Percentiles rank a stretch among this genome's conserved stretches.
These are phyloP conservation scores for Paecilomyces sp. DNA, from an alignment of 2,329 filamentous ascomycete species.

Conservation along the genomic window DNA sequence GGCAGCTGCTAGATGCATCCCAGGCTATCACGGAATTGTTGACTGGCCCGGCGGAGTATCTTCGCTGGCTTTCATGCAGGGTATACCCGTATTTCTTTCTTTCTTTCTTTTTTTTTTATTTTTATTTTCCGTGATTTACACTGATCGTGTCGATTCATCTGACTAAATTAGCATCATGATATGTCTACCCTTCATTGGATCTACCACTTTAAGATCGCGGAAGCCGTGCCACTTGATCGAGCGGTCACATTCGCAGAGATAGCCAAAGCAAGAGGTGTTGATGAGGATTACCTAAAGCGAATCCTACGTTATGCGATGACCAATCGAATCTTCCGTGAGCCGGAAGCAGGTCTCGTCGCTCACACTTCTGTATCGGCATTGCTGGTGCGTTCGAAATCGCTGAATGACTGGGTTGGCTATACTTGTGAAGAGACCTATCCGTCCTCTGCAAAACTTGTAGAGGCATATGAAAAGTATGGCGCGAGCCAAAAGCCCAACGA, in stretches of 20 bases:
- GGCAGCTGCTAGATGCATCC: constrained; percentile 1
- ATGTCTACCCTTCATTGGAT: constrained; percentile 12
- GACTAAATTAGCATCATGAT: constrained; percentile 8
- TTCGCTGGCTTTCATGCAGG: constrained; percentile 2
- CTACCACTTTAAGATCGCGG: constrained; percentile 15
- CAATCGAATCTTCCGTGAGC: constrained; percentile 20
- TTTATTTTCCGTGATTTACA: background rate
- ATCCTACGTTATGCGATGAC: constrained; percentile 21
- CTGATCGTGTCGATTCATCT: background rate
- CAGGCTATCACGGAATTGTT: constrained; percentile 2
- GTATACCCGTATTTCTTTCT: background rate
- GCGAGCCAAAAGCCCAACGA: constrained; percentile 4
- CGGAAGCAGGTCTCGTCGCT: constrained; percentile 16
- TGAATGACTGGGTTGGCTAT: constrained; percentile 7
- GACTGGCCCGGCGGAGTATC: constrained; percentile 1
- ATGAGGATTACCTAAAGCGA: constrained; percentile 13
- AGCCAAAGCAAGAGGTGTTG: constrained; percentile 11
- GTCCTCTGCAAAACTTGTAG: constrained; percentile 9
- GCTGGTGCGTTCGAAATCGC: constrained; percentile 2
- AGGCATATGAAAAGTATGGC: constrained; percentile 6
- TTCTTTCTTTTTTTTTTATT: background rate
- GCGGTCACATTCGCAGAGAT: constrained; percentile 10
- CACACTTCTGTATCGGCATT: constrained; percentile 14
- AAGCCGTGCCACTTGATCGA: constrained; percentile 15
- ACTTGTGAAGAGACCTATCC: constrained; percentile 8